These are phyloP conservation scores for Uromyces viciae-fabae DNA, from an alignment of 1,284 basidiomycete genomes.

Conservation along the genomic window DNA sequence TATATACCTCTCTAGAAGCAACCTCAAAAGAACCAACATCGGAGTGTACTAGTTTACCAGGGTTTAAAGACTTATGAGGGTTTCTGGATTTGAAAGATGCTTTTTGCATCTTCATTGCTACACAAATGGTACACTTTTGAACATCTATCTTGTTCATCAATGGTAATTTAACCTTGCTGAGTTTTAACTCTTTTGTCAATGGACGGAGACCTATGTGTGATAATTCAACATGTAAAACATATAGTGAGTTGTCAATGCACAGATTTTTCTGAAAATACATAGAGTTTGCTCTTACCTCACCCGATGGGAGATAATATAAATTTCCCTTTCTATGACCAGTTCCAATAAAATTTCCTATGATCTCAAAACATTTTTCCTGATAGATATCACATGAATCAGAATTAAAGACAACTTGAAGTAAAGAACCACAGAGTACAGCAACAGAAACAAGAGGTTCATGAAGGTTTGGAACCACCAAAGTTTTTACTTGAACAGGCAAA, in stretches of 20 bases:
- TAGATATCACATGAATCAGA: not conserved
- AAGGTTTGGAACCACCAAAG: not conserved
- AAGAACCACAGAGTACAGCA: not conserved
- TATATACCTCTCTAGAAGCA: not conserved
- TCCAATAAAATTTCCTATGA: not conserved
- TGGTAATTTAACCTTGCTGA: not conserved
- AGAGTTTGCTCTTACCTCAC: not conserved
- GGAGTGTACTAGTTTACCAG: not conserved
- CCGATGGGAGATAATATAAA: not conserved
- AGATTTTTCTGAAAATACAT: not conserved
- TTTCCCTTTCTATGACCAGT: not conserved
- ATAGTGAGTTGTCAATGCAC: not conserved
- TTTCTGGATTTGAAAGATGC: not conserved
- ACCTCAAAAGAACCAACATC: not conserved
- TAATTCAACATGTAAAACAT: not conserved
- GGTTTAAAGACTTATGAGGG: constrained; percentile 1
- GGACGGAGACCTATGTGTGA: constrained; percentile 6
- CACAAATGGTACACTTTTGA: not conserved
- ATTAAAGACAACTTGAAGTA: not conserved
- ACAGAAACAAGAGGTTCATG: not conserved
- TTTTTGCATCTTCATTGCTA: constrained; percentile 3
- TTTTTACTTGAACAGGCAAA: not conserved
- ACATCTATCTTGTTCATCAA: not conserved
- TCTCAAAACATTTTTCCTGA: not conserved
- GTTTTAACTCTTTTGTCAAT: not conserved